phyloP scores from a whole-genome alignment of 2,329 filamentous ascomycete genomes.

The Aspergillus unguis region DNA sequence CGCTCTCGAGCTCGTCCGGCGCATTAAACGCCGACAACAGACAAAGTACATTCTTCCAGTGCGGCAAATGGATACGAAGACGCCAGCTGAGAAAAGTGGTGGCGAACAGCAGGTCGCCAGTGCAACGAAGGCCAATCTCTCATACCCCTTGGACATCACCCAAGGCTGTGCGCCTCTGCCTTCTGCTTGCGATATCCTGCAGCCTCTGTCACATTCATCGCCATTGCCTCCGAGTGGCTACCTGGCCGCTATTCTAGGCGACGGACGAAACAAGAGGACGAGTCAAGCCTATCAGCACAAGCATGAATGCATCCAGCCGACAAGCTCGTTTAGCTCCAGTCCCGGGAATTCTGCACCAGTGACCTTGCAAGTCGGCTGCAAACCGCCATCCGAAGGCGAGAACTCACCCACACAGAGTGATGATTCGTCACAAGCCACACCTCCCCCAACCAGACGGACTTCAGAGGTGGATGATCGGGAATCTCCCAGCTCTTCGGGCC shows the following conservation, averaged over 20 bases:
- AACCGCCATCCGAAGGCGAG: constrained; percentile 7
- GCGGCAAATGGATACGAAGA: constrained; percentile 20
- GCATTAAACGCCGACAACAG: constrained; percentile 18
- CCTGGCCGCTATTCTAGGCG: constrained; percentile 18
- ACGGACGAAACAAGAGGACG: constrained; percentile 12
- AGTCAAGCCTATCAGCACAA: constrained; percentile 10
- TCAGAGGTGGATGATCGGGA: constrained; percentile 10
- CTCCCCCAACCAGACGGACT: constrained; percentile 14
- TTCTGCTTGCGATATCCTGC: constrained; percentile 26
- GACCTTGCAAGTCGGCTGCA: constrained; percentile 8
- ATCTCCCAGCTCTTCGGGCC: constrained; percentile 11
- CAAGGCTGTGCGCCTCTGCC: constrained; percentile 13
- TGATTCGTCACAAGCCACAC: constrained; percentile 11
- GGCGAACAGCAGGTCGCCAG: constrained; percentile 14
- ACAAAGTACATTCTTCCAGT: constrained; percentile 10
- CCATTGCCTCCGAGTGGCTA: constrained; percentile 25
- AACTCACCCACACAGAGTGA: constrained; percentile 9
- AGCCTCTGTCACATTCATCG: constrained; percentile 22
- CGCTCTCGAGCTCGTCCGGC: constrained; percentile 17
- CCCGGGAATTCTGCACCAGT: constrained; percentile 1
- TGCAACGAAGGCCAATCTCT: constrained; percentile 10
- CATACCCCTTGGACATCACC: constrained; percentile 6
- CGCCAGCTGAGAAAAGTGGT: constrained; percentile 17
- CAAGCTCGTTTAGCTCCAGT: not conserved
- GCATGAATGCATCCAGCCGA: not conserved